Evolutionary conservation across 2,329 filamentous ascomycete species (phyloP).

Genomic region (Pyricularia sp.): DNA sequence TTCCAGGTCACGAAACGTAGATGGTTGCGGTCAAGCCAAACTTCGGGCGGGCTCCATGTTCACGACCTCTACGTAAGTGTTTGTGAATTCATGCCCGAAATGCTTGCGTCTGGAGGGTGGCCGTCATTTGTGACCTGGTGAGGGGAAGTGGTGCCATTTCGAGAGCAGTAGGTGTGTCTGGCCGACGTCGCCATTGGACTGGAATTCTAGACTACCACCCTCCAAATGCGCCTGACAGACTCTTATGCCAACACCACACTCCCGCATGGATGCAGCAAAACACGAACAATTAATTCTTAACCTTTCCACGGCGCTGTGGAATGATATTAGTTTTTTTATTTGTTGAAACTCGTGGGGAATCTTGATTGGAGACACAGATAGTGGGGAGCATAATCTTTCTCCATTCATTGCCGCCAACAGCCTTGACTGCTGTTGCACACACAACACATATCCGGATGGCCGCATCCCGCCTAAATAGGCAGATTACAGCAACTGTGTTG

Average conservation of each 20-base stretch:
- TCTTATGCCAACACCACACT: not conserved
- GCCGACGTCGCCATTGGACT: not conserved
- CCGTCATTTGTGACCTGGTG: not conserved
- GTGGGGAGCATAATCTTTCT: not conserved
- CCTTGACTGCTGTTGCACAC: not conserved
- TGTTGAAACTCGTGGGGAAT: not conserved
- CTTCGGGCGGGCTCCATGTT: not conserved
- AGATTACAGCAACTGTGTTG: not conserved
- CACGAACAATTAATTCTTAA: not conserved
- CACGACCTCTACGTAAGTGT: not conserved
- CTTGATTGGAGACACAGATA: not conserved
- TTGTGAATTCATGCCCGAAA: not conserved
- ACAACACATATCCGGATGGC: not conserved
- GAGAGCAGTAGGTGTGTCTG: not conserved
- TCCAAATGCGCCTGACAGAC: not conserved
- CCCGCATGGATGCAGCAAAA: not conserved
- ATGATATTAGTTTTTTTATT: not conserved
- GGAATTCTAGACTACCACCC: not conserved
- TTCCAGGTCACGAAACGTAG: not conserved
- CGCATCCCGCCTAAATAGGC: not conserved
- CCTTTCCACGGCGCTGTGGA: not conserved
- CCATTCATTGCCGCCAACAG: not conserved
- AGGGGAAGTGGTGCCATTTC: not conserved
- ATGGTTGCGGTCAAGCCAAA: not conserved
- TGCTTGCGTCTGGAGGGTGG: not conserved